phyloP scores from a whole-genome alignment of 2,329 filamentous ascomycete genomes.

The Ceratocystis ficicola region DNA sequence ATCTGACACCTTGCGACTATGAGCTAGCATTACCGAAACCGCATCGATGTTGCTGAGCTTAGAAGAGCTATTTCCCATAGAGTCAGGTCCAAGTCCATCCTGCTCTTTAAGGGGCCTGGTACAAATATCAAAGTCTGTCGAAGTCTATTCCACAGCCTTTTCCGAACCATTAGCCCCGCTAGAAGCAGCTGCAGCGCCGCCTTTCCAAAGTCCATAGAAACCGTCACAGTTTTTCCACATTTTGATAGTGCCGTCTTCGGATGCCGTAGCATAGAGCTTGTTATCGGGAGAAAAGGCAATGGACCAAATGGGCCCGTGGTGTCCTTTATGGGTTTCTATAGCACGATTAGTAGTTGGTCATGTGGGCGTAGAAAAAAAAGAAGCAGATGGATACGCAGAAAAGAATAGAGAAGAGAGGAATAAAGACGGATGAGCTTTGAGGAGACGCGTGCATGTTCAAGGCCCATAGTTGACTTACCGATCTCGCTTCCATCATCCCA shows the following conservation, averaged over 20 bases:
- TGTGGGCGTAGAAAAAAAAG: neutral
- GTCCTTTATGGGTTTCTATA: slow-evolving; percentile 82
- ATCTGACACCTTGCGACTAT: neutral
- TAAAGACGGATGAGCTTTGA: neutral
- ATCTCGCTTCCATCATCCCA: slow-evolving; percentile 74
- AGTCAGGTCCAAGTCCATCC: neutral
- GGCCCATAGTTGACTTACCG: slow-evolving; percentile 35
- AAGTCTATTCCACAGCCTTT: slow-evolving; percentile 23
- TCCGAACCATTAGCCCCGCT: slow-evolving; percentile 18
- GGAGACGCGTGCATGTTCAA: neutral
- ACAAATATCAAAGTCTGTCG: slow-evolving; percentile 3
- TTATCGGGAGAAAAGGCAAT: slow-evolving; percentile 89
- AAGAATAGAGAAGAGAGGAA: neutral
- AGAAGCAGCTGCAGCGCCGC: slow-evolving; percentile 29
- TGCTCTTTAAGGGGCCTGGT: neutral
- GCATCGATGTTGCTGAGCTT: neutral
- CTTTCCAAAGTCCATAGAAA: slow-evolving; percentile 52
- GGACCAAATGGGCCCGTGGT: slow-evolving; percentile 96
- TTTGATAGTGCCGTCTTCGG: slow-evolving; percentile 96
- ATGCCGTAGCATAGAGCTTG: slow-evolving; percentile 90
- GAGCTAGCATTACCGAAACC: neutral
- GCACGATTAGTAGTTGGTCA: slow-evolving; percentile 19
- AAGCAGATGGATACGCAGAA: neutral
- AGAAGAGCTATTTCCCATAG: neutral
- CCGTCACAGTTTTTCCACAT: slow-evolving; percentile 64